These are phyloP conservation scores for Hygrophorus pudorinus DNA, from an alignment of 768 basidiomycete genomes.

Conservation along the genomic window DNA sequence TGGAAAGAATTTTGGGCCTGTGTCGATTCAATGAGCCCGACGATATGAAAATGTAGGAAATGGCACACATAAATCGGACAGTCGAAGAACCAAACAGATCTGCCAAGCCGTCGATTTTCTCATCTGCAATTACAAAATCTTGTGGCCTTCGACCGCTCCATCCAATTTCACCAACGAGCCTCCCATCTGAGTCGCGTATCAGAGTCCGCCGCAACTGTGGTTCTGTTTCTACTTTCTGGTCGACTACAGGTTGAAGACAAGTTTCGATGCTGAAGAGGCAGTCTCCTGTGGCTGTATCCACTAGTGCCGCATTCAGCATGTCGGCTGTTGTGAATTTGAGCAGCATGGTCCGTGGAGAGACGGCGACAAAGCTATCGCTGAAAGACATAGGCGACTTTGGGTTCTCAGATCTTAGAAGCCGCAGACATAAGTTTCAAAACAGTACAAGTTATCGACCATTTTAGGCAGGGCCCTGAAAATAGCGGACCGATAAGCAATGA, in stretches of 20 bases:
- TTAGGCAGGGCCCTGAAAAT: no score
- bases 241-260: constrained; percentile 20
- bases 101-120: constrained; percentile 39
- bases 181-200: constrained; percentile 32
- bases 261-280: constrained; percentile 42
- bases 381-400: no score
- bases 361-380: not conserved
- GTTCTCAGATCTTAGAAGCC: no score
- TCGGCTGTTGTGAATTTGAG: constrained; percentile 50
- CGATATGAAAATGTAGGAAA: not conserved
- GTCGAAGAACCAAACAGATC: constrained; percentile 50
- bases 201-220: constrained; percentile 25
- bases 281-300: constrained; percentile 42
- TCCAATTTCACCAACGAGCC: constrained; percentile 33
- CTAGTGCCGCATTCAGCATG: constrained; percentile 45
- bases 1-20: constrained; percentile 49
- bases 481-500: no score
- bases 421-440: no score
- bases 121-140: constrained; percentile 40
- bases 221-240: constrained; percentile 9
- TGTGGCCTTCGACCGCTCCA: constrained; percentile 45
- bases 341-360: constrained; percentile 30
- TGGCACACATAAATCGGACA: constrained; percentile 42
- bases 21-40: constrained; percentile 4
- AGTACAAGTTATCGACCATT: no score